A percentile compares a stretch with the other conserved stretches of the same genome.
Conservation (phyloP, 1,284 basidiomycete species). For the Apiotrichum veenhuisii region DNA sequence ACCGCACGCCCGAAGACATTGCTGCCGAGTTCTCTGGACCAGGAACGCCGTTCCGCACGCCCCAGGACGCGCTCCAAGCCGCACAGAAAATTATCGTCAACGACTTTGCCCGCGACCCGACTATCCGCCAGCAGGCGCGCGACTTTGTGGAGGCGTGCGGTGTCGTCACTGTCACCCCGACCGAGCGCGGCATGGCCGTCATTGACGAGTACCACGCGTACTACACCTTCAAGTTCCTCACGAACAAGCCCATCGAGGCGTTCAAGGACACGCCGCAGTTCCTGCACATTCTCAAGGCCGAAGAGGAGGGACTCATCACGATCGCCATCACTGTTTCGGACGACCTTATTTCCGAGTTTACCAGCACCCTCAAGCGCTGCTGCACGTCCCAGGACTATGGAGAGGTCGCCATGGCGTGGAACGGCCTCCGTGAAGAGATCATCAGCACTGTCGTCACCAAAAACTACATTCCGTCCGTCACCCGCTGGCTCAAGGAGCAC, state of each 20-base stretch:
- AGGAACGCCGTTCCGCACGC: constrained; percentile 28
- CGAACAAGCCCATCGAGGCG: constrained; percentile 70
- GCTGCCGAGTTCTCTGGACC: constrained; percentile 46
- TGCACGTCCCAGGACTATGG: constrained; percentile 82
- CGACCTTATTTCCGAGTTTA: constrained; percentile 62
- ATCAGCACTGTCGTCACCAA: constrained; percentile 73
- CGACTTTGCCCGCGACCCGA: constrained; percentile 89
- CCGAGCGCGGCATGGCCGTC: constrained; percentile 83
- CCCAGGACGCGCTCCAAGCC: constrained; percentile 39
- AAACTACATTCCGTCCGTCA: constrained; percentile 68
- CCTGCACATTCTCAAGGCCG: constrained; percentile 86
- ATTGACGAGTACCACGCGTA: constrained; percentile 88
- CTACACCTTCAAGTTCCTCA: constrained; percentile 95
- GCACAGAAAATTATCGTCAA: constrained; percentile 80
- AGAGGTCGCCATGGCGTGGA: constrained; percentile 87
- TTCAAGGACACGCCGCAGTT: constrained; percentile 75
- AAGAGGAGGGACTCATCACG: constrained; percentile 79
- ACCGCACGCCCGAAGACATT: constrained; percentile 33
- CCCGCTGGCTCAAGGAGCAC: constrained; percentile 85
- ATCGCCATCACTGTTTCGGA: constrained; percentile 69
- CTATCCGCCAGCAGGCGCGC: constrained; percentile 76
- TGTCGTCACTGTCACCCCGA: constrained; percentile 77
- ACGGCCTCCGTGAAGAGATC: constrained; percentile 74
- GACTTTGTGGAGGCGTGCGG: constrained; percentile 73
- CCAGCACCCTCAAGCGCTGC: constrained; percentile 66